Evolutionary conservation across 257 asterid species (phyloP), one percentile per base, ranked within the genome.

Genomic region (Petrea volubilis): DNA sequence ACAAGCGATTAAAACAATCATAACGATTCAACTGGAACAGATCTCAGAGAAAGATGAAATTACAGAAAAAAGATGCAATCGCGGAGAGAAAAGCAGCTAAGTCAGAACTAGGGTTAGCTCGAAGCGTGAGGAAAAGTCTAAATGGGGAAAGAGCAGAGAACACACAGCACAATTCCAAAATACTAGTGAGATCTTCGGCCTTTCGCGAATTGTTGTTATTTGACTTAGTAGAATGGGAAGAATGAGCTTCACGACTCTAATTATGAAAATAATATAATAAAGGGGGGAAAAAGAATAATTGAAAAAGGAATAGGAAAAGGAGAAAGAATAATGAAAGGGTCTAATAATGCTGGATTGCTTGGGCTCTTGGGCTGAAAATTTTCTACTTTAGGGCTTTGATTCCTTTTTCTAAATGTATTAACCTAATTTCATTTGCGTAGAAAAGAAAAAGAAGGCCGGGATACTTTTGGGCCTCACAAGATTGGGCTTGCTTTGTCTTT

Each of bases 61-160:
- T 68, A 29, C 3, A 51, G 31, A 49, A 47, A 17, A 15, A 49
- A 28, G 29, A 71, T 52, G 18, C 49, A 78, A 53, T 60, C 61
- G 60, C n/a, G 28, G 70, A 68, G 68, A 55, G 46, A 40, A 21
- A 27, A 53, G 61, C 36, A 63, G 38, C 59, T 3, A 63, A 53
- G 38, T 52, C 53, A 7, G 31, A 77, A 72, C 78, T 77, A 63
- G 75, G 71, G 74, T 74, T 72, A 41, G 66, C 43, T 60, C 40
- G 73, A 34, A 81, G 85, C 66, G 60, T 11, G 29, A 63, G 57
- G 49, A 38, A 64, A 75, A 57, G 70, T 55, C 49, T 14, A 29
- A 60, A 41, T 34, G 68, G 28, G 18, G 56, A 47, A 24, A 67
- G 8, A 50, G 49, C 2, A 24, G 21, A 51, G 44, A 38, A 12